Base-by-base conservation (phyloP, 495 filamentous ascomycete genomes). In the Physcia stellaris region DNA sequence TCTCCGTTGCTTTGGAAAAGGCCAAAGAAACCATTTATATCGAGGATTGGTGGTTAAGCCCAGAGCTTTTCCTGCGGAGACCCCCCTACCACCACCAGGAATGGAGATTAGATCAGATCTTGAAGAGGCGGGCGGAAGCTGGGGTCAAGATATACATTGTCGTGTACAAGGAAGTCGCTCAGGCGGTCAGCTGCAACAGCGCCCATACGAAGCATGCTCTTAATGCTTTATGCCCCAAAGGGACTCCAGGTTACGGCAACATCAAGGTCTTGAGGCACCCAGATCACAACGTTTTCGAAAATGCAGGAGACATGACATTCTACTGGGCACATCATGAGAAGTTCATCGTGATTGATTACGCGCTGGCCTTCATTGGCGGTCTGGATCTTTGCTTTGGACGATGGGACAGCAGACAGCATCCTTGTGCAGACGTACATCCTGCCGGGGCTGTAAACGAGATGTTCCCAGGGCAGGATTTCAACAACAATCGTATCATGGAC, bases 301-400 rank as follows among this genome's bases (percentile, higher is more conserved):
- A 96, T 54, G 83, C 77, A 1, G 83, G 83, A 6, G 88, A 96
- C 43, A 94, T 94, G 86, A 95, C 86, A 0, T 83, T 95, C 51
- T 95, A 95, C 60, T 96, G 88, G 88, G 88, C 88, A 0, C 88
- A 96, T 54, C 88, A 96, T 54, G 88, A 96, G 53, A 96, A 96
- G 51, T 83, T 94, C 59, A 77, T 95, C 37, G 83, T 96, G 22
- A 80, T 95, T 37, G 88, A 96, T 59, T 92, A 93, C 57, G 70
- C 73, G 13, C 51, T 88, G 43, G 88, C 85, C 13, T 96, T 94
- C 49, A 85, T 94, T 41, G 88, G 88, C 27, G 88, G 88, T 2
- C 67, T 96, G 23, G 88, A 96, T 59, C 68, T 95, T n/a, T 95
- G 88, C 57, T 96, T 94, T 54, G 88, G 88, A 3, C 73, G 88